Base-by-base conservation (phyloP, 345 rosid species). In the Camelina neglecta region DNA sequence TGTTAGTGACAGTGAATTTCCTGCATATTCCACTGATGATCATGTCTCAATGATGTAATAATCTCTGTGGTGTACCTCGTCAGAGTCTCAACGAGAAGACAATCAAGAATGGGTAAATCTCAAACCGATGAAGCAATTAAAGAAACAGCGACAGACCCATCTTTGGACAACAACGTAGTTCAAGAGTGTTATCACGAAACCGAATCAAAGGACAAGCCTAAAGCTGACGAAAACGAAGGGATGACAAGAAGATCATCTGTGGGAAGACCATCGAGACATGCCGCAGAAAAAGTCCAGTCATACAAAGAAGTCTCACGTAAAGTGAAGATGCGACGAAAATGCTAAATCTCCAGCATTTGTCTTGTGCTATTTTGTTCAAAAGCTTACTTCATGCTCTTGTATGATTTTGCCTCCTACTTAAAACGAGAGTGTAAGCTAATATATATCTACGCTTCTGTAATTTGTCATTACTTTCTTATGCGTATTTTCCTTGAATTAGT, bases 251-350 rank as follows among this genome's bases (percentile, higher is more conserved):
- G 86, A 80, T 54, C 71, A 75, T 86, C 90, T 54, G 42, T 79
- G 0, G 90, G 88, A 72, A 84, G 91, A 81, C 97, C 91, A 24
- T 80, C 61, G 41, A 86, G 94, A 21, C 84, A 65, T 80, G 94
- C 90, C 24, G 85, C 73, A 33, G 90, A 76, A 65, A 91, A 86
- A 81, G 79, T 91, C 61, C 91, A 89, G 16, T 85, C 97, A 47
- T 91, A 89, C 86, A 91, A 80, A 85, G 95, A 91, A 89, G 81
- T 84, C 60, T 85, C 92, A 16, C 65, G 88, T 36, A 88, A 84
- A 48, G 82, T 80, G 58, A 92, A 92, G 84, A 85, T 92, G 92
- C 87, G 97, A 20, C 80, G 89, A 73, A 1, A 57, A 42, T 59
- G 55, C 39, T 74, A 53, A 77, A 65, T 58, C 60, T 70, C 65